Percentiles rank a stretch among this genome's conserved stretches.
Evolutionary conservation across 768 basidiomycete species (phyloP).

Genomic region (Trametes gibbosa): DNA sequence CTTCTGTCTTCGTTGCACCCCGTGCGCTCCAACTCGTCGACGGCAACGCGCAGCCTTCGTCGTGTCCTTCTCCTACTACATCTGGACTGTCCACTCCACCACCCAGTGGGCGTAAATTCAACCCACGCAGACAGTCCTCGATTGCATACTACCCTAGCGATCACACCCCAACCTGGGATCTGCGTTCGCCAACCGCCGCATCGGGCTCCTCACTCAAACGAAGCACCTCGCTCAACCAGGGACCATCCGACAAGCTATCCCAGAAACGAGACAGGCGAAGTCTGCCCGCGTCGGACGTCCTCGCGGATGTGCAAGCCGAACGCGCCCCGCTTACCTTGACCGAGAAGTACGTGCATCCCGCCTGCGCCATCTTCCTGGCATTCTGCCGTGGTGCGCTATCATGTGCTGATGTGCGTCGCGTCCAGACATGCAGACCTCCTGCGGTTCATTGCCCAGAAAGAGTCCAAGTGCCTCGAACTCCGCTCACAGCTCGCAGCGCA

Average conservation of each 20-base stretch:
- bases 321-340: conserved; percentile 55
- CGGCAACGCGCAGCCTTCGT: conserved; percentile 31
- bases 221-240: conserved; percentile 24
- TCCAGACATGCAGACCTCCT: conserved; percentile 74
- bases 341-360: conserved; percentile 56
- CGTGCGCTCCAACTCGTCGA: conserved; percentile 49
- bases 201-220: conserved; percentile 19
- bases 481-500: conserved; percentile 70
- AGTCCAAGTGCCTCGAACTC: conserved; percentile 78
- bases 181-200: conserved; percentile 25
- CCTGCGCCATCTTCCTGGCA: neutral
- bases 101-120: conserved; percentile 22
- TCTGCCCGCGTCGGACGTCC: conserved; percentile 21
- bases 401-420: neutral
- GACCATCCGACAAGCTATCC: conserved; percentile 2
- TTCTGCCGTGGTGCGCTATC: neutral
- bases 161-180: conserved; percentile 25
- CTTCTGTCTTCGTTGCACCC: conserved; percentile 34
- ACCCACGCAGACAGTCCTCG: conserved; percentile 47
- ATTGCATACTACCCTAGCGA: conserved; percentile 47
- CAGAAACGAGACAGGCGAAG: conserved; percentile 31
- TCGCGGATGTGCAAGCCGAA: conserved; percentile 13
- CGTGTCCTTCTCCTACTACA: conserved; percentile 24
- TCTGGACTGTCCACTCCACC: conserved; percentile 26
- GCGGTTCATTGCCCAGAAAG: conserved; percentile 85